Conservation (phyloP, 768 basidiomycete species). For the Hericium erinaceus region DNA sequence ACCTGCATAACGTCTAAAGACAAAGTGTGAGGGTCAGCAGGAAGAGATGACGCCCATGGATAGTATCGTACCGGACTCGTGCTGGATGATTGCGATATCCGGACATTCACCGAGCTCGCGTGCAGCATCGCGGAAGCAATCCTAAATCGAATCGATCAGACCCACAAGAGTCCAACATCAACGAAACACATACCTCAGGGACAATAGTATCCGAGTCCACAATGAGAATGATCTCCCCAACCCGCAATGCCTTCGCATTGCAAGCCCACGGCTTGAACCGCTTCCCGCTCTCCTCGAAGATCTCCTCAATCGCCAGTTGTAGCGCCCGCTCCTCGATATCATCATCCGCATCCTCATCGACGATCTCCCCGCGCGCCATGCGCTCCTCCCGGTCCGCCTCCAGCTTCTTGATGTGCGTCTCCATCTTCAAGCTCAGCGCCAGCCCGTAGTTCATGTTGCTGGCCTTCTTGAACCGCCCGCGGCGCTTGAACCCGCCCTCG, state of each 20-base stretch:
- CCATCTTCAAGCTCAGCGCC: constrained; percentile 55
- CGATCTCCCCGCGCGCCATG: constrained; percentile 23
- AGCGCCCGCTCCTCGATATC: constrained; percentile 64
- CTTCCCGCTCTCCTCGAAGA: constrained; percentile 45
- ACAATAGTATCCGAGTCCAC: constrained; percentile 77
- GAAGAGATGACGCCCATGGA: not conserved
- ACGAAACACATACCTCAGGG: constrained; percentile 42
- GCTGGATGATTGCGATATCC: constrained; percentile 83
- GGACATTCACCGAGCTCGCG: constrained; percentile 76
- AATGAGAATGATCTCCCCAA: constrained; percentile 74
- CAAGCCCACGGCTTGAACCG: constrained; percentile 68
- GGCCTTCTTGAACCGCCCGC: constrained; percentile 90
- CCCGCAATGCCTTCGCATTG: constrained; percentile 64
- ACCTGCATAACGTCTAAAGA: constrained; percentile 81
- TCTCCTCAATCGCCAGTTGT: constrained; percentile 65
- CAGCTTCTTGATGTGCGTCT: constrained; percentile 38
- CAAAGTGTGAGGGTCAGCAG: not conserved
- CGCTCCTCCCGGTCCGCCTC: constrained; percentile 31
- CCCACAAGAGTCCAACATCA: not conserved
- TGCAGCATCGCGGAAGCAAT: constrained; percentile 86
- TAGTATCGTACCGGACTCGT: constrained; percentile 54
- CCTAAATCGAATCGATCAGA: constrained; percentile 29
- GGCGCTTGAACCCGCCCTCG: constrained; percentile 65
- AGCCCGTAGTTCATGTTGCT: constrained; percentile 85
- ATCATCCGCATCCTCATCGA: constrained; percentile 34